Base-by-base conservation (phyloP, 768 basidiomycete species). In the Gloeostereum incarnatum region DNA sequence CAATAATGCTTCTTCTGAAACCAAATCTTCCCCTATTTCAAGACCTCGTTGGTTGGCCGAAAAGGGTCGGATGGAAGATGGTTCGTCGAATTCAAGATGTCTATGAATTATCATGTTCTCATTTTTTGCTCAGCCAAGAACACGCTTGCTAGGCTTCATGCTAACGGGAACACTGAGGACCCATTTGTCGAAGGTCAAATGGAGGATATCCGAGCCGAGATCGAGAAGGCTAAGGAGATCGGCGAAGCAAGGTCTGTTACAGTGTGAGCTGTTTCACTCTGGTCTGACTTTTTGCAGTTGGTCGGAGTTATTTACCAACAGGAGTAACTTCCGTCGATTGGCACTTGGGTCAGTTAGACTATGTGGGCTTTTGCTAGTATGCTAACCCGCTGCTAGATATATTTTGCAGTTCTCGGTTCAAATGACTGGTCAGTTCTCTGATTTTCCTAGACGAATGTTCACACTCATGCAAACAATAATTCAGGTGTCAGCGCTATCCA, bases 391-490 rank as follows among this genome's bases (percentile, higher is more conserved):
- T 44, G 48, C 39, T 38, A 62, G 54, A 26, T 63, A 61, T 42
- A 66, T 69, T 29, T 53, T 70, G 1, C 69, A 76, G 49, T 73
- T 73, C 48, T 70, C 69, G 6, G 71, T 75, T 6, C 75, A 78
- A 46, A 75, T 75, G 71, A 78, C 75, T 6, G 75, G 69, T 52
- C n/a, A 2, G 45, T 42, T n/a, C n/a, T n/a, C 25, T 24, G 18
- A 18, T n/a, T 23, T 1, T 20, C n/a, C n/a, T n/a, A n/a, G n/a
- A n/a, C n/a, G n/a, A n/a, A n/a, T n/a, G n/a, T n/a, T n/a, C n/a
- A n/a, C n/a, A n/a, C n/a, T n/a, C n/a, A n/a, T n/a, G n/a, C n/a
- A n/a, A n/a, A n/a, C 23, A 16, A 8, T 18, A 13, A n/a, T 33
- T 3, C 46, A 52, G 54, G 68, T 54, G 63, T 75, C 38, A 70